A percentile compares a stretch with the other conserved stretches of the same genome.
Evolutionary conservation across 441 rosid species (phyloP).

Genomic region (Erodium texanum): DNA sequence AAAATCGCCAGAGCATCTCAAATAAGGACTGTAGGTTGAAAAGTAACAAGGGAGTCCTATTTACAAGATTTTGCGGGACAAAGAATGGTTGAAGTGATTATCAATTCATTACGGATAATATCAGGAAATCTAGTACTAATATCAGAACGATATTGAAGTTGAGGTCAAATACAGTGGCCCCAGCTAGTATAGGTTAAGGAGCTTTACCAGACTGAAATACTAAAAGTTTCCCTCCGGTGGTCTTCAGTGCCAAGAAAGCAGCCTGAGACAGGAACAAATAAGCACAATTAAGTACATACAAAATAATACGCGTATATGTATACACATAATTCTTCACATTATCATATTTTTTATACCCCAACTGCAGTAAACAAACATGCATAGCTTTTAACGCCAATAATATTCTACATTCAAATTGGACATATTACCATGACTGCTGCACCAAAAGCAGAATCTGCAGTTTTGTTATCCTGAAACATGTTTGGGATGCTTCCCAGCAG

Average conservation of each 20-base stretch:
- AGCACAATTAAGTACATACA: too few relatives aligned
- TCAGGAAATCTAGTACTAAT: background rate
- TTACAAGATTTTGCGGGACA: background rate
- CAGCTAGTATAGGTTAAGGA: background rate
- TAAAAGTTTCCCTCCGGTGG: constrained; percentile 83
- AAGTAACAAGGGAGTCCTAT: background rate
- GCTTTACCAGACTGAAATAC: constrained; percentile 85
- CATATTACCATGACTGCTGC: constrained; percentile 47
- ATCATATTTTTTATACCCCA: too few relatives aligned
- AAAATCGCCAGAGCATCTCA: background rate
- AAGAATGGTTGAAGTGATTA: background rate
- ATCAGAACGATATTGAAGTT: background rate
- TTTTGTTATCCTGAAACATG: constrained; percentile 75
- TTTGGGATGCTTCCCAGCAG: constrained; percentile 88
- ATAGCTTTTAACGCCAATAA: too few relatives aligned
- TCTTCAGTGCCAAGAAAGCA: constrained; percentile 83
- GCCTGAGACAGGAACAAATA: constrained; percentile 32
- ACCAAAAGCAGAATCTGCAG: constrained; percentile 92
- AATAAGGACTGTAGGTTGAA: background rate
- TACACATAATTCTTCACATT: too few relatives aligned
- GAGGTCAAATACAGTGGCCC: background rate
- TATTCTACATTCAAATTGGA: too few relatives aligned
- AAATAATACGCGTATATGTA: too few relatives aligned
- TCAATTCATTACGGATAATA: background rate
- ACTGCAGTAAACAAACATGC: too few relatives aligned